A percentile compares a stretch with the other conserved stretches of the same genome.
These are phyloP conservation scores for Streptanthus diversifolius DNA, from an alignment of 345 rosid species.

Conservation along the genomic window DNA sequence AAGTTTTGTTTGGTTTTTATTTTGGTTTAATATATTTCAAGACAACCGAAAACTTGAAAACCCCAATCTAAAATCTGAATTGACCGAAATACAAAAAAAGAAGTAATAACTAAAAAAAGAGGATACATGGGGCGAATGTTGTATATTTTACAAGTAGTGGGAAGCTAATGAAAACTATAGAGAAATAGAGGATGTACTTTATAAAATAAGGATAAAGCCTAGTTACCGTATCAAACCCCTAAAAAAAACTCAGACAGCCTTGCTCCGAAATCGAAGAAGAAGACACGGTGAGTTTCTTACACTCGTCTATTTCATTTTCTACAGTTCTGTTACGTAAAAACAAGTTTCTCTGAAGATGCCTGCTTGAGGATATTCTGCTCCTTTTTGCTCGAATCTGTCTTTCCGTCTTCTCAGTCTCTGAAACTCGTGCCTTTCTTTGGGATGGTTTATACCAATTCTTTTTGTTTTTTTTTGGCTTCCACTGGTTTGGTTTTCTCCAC, in stretches of 20 bases:
- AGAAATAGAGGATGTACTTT: neutral
- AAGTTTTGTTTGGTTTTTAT: neutral
- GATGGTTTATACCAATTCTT: neutral
- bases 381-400: neutral
- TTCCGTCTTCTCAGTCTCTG: neutral
- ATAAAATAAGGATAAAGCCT: slow-evolving; percentile 31
- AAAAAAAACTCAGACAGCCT: neutral
- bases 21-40: neutral
- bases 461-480: neutral
- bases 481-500: slow-evolving; percentile 7
- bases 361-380: neutral
- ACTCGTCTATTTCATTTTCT: slow-evolving; percentile 3
- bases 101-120: neutral
- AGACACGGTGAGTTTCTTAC: slow-evolving; percentile 20
- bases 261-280: slow-evolving; percentile 11
- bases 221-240: slow-evolving; percentile 27
- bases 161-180: neutral
- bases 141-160: neutral
- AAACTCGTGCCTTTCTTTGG: neutral
- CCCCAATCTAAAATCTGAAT: neutral
- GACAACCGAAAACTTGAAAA: neutral
- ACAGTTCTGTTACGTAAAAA: neutral
- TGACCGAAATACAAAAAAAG: neutral
- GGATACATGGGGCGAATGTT: neutral
- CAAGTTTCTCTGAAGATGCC: neutral